Base-by-base conservation (phyloP, 306 rosid species). In the Medicago lupulina region DNA sequence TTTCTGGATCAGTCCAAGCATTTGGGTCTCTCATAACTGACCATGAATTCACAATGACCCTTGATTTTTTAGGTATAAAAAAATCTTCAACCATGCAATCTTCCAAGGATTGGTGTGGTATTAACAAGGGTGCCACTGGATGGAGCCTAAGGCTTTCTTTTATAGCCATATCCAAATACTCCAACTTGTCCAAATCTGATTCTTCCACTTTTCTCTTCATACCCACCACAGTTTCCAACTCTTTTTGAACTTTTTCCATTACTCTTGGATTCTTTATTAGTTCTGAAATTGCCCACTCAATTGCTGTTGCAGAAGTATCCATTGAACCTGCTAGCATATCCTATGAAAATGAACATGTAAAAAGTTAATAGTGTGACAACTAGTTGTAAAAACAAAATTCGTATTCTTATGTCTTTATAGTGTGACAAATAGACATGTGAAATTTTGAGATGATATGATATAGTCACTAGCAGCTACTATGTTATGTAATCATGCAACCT, bases 61-160 rank as follows among this genome's bases (percentile, higher is more conserved):
- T 78, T 5, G 83, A 81, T 4, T 86, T 79, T 14, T 60, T 21
- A 4, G 93, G 93, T 61, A 91, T 86, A 77, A 87, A 79, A 55
- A 46, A 86, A 0, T 84, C 88, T 25, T 80, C 81, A 9, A 91
- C 83, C 0, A 9, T 62, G 73, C 92, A 87, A 34, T 87, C 92
- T 50, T 91, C 88, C 0, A 23, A 46, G 2, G 92, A 81, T 46
- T 83, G 71, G 67, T 86, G 90, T 28, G 97, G 97, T 28, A 87
- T 2, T 53, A 87, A 67, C 16, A 91, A 67, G 8, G 97, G 97
- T 41, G 59, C 92, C 43, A 83, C 83, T 4, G 97, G 90, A 74
- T 89, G 97, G 11, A 87, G 15, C 83, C 97, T 84, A 25, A 86
- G 0, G 73, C 76, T 84, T 80, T 91, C 97, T 54, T 88, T 89